Evolutionary conservation across 2,329 filamentous ascomycete species (phyloP).

Genomic region (Incumbomyces lentus): DNA sequence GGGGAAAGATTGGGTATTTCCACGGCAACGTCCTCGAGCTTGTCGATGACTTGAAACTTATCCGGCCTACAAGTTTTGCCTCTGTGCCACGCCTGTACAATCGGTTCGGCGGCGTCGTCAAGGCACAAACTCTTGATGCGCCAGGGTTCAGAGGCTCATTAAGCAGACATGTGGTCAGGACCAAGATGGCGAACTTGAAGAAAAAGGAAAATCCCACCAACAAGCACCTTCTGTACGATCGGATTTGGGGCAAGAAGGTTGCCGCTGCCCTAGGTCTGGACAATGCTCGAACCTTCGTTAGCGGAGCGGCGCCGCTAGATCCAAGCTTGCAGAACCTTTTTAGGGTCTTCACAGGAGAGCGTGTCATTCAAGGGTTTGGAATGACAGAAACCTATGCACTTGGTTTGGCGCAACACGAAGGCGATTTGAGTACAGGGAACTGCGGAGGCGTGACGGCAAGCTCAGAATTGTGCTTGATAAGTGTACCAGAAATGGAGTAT

Average conservation of each 20-base stretch:
- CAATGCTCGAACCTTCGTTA: conserved; percentile 61
- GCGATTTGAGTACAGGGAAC: conserved; percentile 68
- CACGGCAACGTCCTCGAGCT: conserved; percentile 79
- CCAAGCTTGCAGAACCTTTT: conserved; percentile 81
- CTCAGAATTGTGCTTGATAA: conserved; percentile 68
- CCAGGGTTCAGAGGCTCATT: conserved; percentile 71
- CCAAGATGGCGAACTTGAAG: conserved; percentile 59
- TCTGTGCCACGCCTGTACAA: conserved; percentile 90
- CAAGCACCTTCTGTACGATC: conserved; percentile 41
- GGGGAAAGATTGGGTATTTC: conserved; percentile 78
- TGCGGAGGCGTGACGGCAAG: conserved; percentile 62
- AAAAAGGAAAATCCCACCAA: conserved; percentile 59
- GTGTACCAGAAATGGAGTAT: conserved; percentile 92
- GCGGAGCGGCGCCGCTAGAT: conserved; percentile 83
- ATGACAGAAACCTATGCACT: conserved; percentile 88
- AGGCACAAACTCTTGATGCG: conserved; percentile 65
- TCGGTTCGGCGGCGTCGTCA: conserved; percentile 75
- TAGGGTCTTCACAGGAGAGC: conserved; percentile 67
- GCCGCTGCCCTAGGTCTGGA: conserved; percentile 72
- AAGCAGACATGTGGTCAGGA: conserved; percentile 65
- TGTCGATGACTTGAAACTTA: conserved; percentile 74
- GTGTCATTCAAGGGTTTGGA: conserved; percentile 80
- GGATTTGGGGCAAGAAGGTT: conserved; percentile 86
- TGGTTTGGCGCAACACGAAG: conserved; percentile 55
- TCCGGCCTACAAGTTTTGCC: conserved; percentile 72